phyloP scores from a whole-genome alignment of 2,329 filamentous ascomycete genomes.

The Didymella pomorum region DNA sequence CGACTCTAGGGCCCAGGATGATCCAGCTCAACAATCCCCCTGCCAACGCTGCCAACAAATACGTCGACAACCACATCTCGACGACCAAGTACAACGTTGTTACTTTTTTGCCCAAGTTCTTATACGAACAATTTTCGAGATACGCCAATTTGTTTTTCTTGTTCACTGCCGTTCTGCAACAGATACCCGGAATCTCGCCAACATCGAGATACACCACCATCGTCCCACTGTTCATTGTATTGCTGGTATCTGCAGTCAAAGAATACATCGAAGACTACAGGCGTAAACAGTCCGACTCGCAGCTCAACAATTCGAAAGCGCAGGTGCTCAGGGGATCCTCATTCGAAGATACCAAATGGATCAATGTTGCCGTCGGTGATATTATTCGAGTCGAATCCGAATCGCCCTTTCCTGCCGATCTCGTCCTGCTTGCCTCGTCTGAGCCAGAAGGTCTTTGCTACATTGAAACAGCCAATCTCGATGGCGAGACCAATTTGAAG shows the following conservation, averaged over 20 bases:
- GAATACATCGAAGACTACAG: conserved; percentile 94
- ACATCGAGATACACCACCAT: conserved; percentile 97
- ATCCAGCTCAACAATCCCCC: conserved; percentile 97
- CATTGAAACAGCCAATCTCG: conserved; percentile 96
- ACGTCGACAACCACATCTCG: conserved; percentile 95
- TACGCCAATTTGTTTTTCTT: conserved; percentile 99
- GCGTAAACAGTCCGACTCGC: conserved; percentile 83
- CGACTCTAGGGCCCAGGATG: conserved; percentile 87
- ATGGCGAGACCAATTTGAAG: conserved; percentile 97
- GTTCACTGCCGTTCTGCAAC: conserved; percentile 92
- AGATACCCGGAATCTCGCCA: conserved; percentile 92
- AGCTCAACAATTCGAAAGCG: conserved; percentile 87
- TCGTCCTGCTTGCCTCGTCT: conserved; percentile 91
- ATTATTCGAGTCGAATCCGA: conserved; percentile 93
- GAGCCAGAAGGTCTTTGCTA: conserved; percentile 98
- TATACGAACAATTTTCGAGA: conserved; percentile 98
- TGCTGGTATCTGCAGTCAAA: conserved; percentile 94
- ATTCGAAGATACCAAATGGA: conserved; percentile 91
- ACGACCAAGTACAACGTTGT: conserved; percentile 96
- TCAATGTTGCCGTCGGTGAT: conserved; percentile 91
- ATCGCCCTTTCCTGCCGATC: conserved; percentile 90
- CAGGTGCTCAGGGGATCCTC: conserved; percentile 81
- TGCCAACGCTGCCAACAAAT: conserved; percentile 87
- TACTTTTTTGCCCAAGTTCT: conserved; percentile 94
- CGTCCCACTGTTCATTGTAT: conserved; percentile 86